phyloP scores from a whole-genome alignment of 2,329 filamentous ascomycete species.

The Monilinia laxa region DNA sequence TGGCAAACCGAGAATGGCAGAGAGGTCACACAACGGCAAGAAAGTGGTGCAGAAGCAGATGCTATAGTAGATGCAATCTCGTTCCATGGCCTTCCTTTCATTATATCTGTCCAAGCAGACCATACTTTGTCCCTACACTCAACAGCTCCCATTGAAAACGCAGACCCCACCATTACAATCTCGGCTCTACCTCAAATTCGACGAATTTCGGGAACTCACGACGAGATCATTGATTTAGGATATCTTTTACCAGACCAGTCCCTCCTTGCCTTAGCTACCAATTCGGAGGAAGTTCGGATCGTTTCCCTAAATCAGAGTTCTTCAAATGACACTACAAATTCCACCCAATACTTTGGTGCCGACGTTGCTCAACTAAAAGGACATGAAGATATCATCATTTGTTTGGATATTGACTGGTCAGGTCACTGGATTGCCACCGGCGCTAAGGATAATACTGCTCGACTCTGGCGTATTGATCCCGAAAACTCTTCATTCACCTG shows the following conservation, averaged over 20 bases:
- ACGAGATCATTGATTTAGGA: conserved; percentile 93
- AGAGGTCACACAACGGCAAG: conserved; percentile 76
- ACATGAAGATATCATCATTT: conserved; percentile 94
- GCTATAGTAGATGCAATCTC: conserved; percentile 72
- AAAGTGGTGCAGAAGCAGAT: conserved; percentile 58
- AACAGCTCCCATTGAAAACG: conserved; percentile 45
- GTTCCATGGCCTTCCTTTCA: conserved; percentile 61
- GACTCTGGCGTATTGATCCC: conserved; percentile 84
- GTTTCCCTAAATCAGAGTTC: conserved; percentile 61
- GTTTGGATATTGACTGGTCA: conserved; percentile 92
- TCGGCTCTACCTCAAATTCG: conserved; percentile 51
- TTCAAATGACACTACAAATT: conserved; percentile 34
- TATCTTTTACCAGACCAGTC: conserved; percentile 81
- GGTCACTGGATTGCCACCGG: conserved; percentile 95
- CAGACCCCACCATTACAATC: conserved; percentile 41
- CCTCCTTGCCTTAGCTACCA: conserved; percentile 85
- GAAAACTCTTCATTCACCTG: conserved; percentile 73
- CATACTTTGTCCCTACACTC: conserved; percentile 81
- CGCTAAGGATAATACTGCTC: conserved; percentile 93
- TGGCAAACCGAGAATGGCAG: conserved; percentile 78
- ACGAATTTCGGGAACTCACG: conserved; percentile 91
- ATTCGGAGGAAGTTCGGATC: conserved; percentile 88
- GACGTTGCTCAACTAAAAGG: conserved; percentile 84
- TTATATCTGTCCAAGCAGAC: conserved; percentile 83
- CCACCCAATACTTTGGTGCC: conserved; percentile 74